Conservation (phyloP, 129 eudicot genomes). For the Flaveria linearis region DNA sequence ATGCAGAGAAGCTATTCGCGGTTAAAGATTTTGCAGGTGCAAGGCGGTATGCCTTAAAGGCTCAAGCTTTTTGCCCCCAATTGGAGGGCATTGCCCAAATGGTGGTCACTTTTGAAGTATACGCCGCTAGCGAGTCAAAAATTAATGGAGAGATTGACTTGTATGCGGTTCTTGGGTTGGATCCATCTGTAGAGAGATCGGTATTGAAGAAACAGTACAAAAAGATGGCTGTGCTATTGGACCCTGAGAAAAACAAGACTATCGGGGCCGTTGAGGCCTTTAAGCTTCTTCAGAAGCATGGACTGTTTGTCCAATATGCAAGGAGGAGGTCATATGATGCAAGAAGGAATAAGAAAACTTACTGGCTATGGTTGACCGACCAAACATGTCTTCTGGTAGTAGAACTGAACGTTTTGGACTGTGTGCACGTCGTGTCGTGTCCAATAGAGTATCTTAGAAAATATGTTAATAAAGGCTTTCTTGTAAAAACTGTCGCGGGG, state of each 20-base stretch:
- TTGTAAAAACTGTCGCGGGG: conserved; percentile 92
- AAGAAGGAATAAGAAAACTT: conserved; percentile 55
- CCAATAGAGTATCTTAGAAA: conserved; percentile 92
- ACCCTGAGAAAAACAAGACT: conserved; percentile 82
- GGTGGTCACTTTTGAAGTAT: conserved; percentile 82
- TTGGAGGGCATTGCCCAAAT: conserved; percentile 81
- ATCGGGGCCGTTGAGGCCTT: conserved; percentile 92
- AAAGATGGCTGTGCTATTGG: conserved; percentile 70
- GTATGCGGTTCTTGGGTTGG: conserved; percentile 71
- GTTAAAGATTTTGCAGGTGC: conserved; percentile 64
- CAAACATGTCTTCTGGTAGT: conserved; percentile 38
- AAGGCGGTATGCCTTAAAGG: conserved; percentile 60
- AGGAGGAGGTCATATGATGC: conserved; percentile 71
- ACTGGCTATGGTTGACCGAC: conserved; percentile 31
- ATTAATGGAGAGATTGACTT: conserved; percentile 77
- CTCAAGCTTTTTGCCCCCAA: conserved; percentile 74
- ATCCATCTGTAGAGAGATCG: conserved; percentile 60
- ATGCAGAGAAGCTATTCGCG: conserved; percentile 73
- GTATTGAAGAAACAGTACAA: conserved; percentile 72
- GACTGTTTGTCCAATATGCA: conserved; percentile 62
- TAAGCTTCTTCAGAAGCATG: conserved; percentile 88
- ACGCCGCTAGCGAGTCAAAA: conserved; percentile 54
- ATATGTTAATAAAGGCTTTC: conserved; percentile 85
- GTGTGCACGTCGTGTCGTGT: conserved; percentile 93
- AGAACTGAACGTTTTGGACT: conserved; percentile 87